Base-by-base conservation (phyloP, 2,329 filamentous ascomycete species). In the Microdochium bolleyi region DNA sequence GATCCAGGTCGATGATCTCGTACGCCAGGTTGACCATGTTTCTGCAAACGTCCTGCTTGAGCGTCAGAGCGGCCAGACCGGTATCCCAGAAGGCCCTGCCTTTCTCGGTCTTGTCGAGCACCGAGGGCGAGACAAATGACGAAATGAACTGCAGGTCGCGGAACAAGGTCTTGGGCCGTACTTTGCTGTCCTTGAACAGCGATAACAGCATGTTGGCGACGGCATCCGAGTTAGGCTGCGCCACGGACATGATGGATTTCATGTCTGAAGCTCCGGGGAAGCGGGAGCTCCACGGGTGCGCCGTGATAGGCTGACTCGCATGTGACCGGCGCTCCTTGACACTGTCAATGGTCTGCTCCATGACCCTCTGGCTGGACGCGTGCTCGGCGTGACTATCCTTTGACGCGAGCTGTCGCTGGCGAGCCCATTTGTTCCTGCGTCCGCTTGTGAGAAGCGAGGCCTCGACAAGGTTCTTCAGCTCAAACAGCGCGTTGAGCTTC, bases 31-130 rank as follows among this genome's bases (percentile, higher is more conserved):
- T 84, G n/a, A 89, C 81, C 83, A 88, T 95, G 51, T 88, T 89
- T 49, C 85, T 82, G 68, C 89, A 92, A 3, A 94, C 84, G 58
- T 96, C 90, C 58, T 89, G 84, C 68, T 96, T 97, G 51, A 96
- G 78, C 34, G 84, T 83, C n/a, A 96, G 76, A 2, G 92, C 91
- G 0, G 94, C 92, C 5, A 96, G 79, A 0, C 89, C 90, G 24
- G 91, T 87, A 61, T 96, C 89, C 81, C 91, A 89, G 66, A 97
- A 97, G 0, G 92, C 89, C 60, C 91, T 94, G 50, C 80, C 83
- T 2, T 75, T 75, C 41, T 85, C 83, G 0, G 80, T 79, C 58
- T 77, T 78, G 61, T 87, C 84, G 8, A 88, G 70, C 1, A 84
- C 71, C 0, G 76, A 71, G 1, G 82, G 67, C 4, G 83, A 79